A percentile compares a stretch with the other conserved stretches of the same genome.
These are phyloP conservation scores for Liquidambar formosana DNA, from an alignment of 164 flowering plant species.

Conservation along the genomic window DNA sequence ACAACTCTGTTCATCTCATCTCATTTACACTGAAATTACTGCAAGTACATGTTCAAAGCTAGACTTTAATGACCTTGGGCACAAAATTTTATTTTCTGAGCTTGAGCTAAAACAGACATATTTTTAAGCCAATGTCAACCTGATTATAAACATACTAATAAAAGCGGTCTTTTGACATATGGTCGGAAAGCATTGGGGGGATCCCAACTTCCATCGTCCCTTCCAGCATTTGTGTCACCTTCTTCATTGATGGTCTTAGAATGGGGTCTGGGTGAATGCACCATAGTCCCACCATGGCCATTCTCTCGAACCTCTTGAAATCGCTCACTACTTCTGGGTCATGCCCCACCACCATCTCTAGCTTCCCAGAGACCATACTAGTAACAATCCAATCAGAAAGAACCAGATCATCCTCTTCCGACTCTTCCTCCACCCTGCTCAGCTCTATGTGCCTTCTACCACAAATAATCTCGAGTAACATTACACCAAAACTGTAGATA, in stretches of 20 bases:
- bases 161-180: constrained; percentile 1
- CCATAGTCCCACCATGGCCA: constrained; percentile 22
- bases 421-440: constrained; percentile 21
- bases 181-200: constrained; percentile 7
- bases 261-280: constrained; percentile 4
- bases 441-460: constrained; percentile 21
- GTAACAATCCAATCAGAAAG: constrained; percentile 16
- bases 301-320: constrained; percentile 21
- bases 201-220: constrained; percentile 10
- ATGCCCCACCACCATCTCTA: constrained; percentile 8
- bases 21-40: too few relatives aligned
- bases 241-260: constrained; percentile 15
- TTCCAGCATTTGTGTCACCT: constrained; percentile 14
- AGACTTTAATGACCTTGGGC: too few relatives aligned
- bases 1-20: too few relatives aligned
- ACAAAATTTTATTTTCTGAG: too few relatives aligned
- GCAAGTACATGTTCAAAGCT: too few relatives aligned
- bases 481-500: constrained; percentile 24
- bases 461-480: constrained; percentile 23
- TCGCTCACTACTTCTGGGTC: constrained; percentile 15
- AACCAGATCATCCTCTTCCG: constrained; percentile 13
- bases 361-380: constrained; percentile 11
- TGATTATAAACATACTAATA: not conserved
- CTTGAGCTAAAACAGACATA: too few relatives aligned
- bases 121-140: too few relatives aligned